phyloP scores from a whole-genome alignment of 768 basidiomycete genomes.

The Boletus sp. region DNA sequence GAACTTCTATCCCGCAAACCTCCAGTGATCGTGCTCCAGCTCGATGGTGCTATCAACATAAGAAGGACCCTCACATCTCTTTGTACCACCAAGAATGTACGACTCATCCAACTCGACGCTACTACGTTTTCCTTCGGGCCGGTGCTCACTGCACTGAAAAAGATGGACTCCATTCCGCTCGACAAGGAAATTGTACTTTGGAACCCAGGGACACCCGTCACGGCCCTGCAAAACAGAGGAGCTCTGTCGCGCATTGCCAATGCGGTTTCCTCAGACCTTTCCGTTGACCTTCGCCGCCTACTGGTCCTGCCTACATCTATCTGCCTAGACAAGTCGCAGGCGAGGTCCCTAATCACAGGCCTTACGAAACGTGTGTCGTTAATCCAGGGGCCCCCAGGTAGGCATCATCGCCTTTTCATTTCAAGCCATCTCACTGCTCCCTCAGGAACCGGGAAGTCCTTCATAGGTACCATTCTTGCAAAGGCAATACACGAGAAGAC shows the following conservation, averaged over 20 bases:
- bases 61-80: conserved; percentile 38
- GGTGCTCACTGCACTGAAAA: conserved; percentile 51
- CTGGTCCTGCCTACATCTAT: conserved; percentile 38
- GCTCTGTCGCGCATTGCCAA: conserved; percentile 22
- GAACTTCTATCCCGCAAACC: conserved; percentile 43
- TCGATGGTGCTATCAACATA: conserved; percentile 43
- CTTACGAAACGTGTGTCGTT: conserved; percentile 53
- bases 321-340: conserved; percentile 50
- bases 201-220: conserved; percentile 28
- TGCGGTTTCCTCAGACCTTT: conserved; percentile 29
- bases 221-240: background rate
- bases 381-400: conserved; percentile 72
- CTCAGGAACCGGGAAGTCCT: conserved; percentile 69
- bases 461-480: conserved; percentile 61
- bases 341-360: conserved; percentile 43
- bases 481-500: conserved; percentile 54
- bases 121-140: conserved; percentile 61
- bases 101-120: conserved; percentile 54
- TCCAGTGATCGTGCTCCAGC: conserved; percentile 51
- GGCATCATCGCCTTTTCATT: background rate
- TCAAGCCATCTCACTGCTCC: background rate
- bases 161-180: conserved; percentile 42
- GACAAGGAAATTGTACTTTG: conserved; percentile 51
- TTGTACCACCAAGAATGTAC: conserved; percentile 31
- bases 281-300: conserved; percentile 36